A percentile compares a stretch with the other conserved stretches of the same genome.
phyloP scores from a whole-genome alignment of 2,329 filamentous ascomycete species.

The Arthrobotrys sinensis region DNA sequence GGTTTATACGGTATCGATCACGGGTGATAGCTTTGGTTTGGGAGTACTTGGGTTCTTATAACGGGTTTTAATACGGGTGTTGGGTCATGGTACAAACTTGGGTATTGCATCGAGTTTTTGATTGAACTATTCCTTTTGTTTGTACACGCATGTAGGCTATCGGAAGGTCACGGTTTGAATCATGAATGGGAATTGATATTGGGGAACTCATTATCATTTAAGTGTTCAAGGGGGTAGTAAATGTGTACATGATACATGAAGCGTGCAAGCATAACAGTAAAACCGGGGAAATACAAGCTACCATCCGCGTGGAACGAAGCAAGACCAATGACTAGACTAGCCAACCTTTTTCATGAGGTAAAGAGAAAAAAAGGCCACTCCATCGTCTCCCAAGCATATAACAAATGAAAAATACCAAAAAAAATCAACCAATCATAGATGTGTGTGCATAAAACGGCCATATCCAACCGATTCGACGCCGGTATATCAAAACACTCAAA shows the following conservation, averaged over 20 bases:
- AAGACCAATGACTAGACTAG: too few relatives aligned
- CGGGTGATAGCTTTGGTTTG: neutral
- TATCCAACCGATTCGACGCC: conserved; percentile 46
- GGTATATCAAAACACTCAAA: neutral
- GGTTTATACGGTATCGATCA: neutral
- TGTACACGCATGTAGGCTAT: neutral
- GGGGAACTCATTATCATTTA: conserved; percentile 24
- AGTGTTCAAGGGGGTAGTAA: neutral
- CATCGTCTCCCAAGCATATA: neutral
- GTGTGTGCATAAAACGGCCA: conserved; percentile 10
- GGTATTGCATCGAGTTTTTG: neutral
- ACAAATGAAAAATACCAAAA: conserved; percentile 12
- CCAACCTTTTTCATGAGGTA: neutral
- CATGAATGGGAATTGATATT: neutral
- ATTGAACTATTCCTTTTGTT: neutral
- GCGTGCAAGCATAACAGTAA: neutral
- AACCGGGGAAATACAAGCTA: neutral
- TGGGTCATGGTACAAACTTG: neutral
- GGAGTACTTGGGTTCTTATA: neutral
- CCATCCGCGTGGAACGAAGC: neutral
- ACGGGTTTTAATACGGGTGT: neutral
- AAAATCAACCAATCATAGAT: conserved; percentile 2
- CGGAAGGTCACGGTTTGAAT: neutral
- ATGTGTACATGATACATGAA: conserved; percentile 7
- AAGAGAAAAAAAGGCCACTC: neutral